Evolutionary conservation across 2,329 filamentous ascomycete genomes (phyloP).

Genomic region (Diplodia corticola): DNA sequence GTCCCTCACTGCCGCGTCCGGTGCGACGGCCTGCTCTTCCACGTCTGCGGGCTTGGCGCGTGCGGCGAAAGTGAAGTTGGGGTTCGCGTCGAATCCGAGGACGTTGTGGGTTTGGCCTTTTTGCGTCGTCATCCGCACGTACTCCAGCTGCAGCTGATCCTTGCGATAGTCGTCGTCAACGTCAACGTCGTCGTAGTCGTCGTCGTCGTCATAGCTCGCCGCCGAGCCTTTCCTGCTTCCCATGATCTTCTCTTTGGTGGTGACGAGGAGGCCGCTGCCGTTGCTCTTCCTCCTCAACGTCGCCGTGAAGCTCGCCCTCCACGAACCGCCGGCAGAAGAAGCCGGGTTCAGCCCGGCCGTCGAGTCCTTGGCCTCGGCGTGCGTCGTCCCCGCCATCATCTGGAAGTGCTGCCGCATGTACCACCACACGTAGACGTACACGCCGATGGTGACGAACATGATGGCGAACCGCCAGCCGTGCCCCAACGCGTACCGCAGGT

Average conservation of each 20-base stretch:
- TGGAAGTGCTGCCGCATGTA: slow-evolving; percentile 30
- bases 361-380: background rate
- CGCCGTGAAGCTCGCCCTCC: background rate
- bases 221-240: background rate
- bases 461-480: slow-evolving; percentile 51
- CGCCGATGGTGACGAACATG: slow-evolving; percentile 43
- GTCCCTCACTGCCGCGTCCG: too few species aligned
- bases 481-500: slow-evolving; percentile 47
- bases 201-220: background rate
- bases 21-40: too few species aligned
- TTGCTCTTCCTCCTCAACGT: background rate
- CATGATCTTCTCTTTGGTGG: background rate
- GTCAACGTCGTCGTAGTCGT: too few species aligned
- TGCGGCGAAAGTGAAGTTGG: background rate
- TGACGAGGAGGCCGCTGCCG: background rate
- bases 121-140: background rate
- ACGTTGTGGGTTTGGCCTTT: background rate
- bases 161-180: too few species aligned
- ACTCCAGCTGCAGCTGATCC: background rate
- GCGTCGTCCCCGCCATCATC: background rate
- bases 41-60: too few species aligned
- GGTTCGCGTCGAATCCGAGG: background rate
- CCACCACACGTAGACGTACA: slow-evolving; percentile 48
- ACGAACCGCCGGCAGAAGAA: background rate
- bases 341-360: background rate